Conservation (phyloP, 2,329 filamentous ascomycete genomes). For the Calonectria multiphialidica region DNA sequence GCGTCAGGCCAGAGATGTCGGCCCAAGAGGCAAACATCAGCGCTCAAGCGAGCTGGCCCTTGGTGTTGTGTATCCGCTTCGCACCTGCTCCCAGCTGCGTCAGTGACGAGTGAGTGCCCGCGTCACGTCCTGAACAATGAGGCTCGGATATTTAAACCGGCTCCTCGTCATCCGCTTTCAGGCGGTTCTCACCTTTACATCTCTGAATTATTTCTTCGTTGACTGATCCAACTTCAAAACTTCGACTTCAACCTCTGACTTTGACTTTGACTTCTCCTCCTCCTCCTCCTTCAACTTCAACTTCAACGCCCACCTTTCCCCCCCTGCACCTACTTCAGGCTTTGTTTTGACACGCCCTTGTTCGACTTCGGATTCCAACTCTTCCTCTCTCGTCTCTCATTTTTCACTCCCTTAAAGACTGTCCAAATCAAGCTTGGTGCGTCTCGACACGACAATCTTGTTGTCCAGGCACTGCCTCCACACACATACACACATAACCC, state of each 20-base stretch:
- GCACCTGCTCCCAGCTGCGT: conserved; percentile 37
- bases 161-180: conserved; percentile 18
- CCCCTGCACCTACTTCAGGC: not conserved
- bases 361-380: not conserved
- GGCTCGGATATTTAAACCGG: conserved; percentile 11
- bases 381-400: conserved; percentile 1
- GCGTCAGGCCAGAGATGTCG: not conserved
- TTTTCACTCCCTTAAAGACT: conserved; percentile 18
- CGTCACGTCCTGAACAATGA: conserved; percentile 36
- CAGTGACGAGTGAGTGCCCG: conserved; percentile 30
- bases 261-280: conserved; percentile 8
- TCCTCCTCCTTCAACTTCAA: not conserved
- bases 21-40: not conserved
- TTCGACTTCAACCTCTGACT: conserved; percentile 15
- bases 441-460: conserved; percentile 20
- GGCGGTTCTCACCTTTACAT: conserved; percentile 28
- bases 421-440: conserved; percentile 22
- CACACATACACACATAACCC: not conserved
- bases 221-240: conserved; percentile 18
- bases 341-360: not conserved
- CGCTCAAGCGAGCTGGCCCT: not conserved
- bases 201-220: conserved; percentile 32
- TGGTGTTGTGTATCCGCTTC: conserved; percentile 25
- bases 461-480: conserved; percentile 13
- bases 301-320: not conserved